Conservation (phyloP, 202 grass and related monocot genomes). For the Setaria italica region DNA sequence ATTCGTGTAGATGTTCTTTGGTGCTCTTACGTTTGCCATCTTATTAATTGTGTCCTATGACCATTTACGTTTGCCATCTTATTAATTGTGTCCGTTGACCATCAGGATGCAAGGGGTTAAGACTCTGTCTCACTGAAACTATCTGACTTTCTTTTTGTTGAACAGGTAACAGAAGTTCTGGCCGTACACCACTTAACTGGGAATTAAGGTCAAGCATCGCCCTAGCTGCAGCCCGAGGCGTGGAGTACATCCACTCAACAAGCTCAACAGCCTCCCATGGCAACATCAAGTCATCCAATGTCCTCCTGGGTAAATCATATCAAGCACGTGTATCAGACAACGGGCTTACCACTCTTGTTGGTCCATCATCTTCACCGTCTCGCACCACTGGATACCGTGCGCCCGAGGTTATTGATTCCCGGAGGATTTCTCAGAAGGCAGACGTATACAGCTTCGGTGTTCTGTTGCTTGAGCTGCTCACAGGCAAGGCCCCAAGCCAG, state of each 20-base stretch:
- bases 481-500: conserved; percentile 78
- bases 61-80: conserved; percentile 14
- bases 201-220: conserved; percentile 61
- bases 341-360: conserved; percentile 63
- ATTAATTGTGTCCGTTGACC: conserved; percentile 15
- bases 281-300: conserved; percentile 80
- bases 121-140: neutral
- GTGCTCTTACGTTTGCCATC: neutral
- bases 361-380: conserved; percentile 49
- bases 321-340: conserved; percentile 77
- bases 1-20: conserved; percentile 20
- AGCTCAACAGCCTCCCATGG: conserved; percentile 63
- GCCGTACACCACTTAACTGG: conserved; percentile 59
- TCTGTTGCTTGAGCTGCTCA: conserved; percentile 87
- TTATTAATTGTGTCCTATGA: conserved; percentile 18
- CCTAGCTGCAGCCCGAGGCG: conserved; percentile 56
- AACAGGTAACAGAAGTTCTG: conserved; percentile 71
- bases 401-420: conserved; percentile 76
- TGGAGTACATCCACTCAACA: conserved; percentile 73
- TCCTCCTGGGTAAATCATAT: conserved; percentile 66
- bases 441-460: conserved; percentile 96
- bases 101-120: conserved; percentile 2
- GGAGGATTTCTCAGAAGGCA: conserved; percentile 72
- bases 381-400: conserved; percentile 75
- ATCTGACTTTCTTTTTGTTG: conserved; percentile 24